Base-by-base conservation (phyloP, 768 basidiomycete genomes). In the Hydnomerulius pinastri region DNA sequence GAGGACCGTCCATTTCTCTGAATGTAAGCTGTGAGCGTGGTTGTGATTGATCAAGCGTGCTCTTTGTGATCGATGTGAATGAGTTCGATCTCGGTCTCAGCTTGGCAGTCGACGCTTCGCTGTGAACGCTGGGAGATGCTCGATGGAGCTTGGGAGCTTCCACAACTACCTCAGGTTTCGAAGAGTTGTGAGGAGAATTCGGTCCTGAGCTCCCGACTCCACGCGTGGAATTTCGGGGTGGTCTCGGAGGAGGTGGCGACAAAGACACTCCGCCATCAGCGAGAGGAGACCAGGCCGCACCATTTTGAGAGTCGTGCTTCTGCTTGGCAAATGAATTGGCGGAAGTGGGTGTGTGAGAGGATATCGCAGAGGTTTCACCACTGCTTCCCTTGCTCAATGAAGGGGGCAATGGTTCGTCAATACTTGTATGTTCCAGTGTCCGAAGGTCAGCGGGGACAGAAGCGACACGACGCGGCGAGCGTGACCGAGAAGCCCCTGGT, bases 321-420 rank as follows among this genome's bases (percentile, higher is more conserved):
- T 56, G 54, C 36, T 48, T 50, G 81, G 80, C n/a, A 71, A 61
- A 58, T 80, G 81, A 52, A 80, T 75, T 21, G 70, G 65, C 8
- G 70, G 73, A 56, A 0, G 38, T 20, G 2, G 53, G 37, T 1
- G 65, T 61, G 0, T 74, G 78, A 6, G 77, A 78, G 51, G 83
- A 83, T 15, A 73, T 64, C 67, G 71, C 15, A 77, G 79, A 77
- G 37, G 64, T 50, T 20, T 51, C 63, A 32, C 44, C 51, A 29
- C 33, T 33, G 54, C 43, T 50, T 8, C 46, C 51, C 43, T 46
- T 44, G 18, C 51, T 50, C 32, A 38, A 43, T 10, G 63, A 48
- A 11, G 53, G 52, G 21, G 55, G 55, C 30, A 55, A 33, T 2
- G 50, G 53, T 20, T 10, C 13, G 1, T 53, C 60, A n/a, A 10